These are phyloP conservation scores for Breviolum minutum DNA, from an alignment of 73 alveolate species.

Conservation along the genomic window DNA sequence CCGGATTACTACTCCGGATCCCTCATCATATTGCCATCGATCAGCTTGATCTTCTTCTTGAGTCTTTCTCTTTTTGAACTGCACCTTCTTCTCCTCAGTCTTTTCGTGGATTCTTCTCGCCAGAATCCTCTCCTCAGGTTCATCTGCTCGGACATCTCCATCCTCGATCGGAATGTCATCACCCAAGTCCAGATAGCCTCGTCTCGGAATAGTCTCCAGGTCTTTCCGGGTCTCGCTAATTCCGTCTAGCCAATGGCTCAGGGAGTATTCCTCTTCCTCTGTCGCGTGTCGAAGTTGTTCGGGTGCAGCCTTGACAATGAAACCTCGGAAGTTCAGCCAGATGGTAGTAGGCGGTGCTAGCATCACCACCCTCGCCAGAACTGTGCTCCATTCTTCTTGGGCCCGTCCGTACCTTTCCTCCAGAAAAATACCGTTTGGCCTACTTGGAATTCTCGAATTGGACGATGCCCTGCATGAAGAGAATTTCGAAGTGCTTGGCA, in stretches of 20 bases:
- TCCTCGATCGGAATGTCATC: neutral
- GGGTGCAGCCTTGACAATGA: neutral
- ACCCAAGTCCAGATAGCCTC: neutral
- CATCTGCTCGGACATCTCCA: neutral
- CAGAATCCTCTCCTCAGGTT: neutral
- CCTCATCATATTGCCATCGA: neutral
- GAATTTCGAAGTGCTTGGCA: neutral
- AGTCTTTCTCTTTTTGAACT: neutral
- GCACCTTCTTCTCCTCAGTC: neutral
- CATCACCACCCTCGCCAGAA: conserved; percentile 18
- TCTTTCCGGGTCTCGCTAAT: neutral
- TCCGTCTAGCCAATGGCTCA: neutral
- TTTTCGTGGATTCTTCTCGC: neutral
- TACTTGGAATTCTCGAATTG: neutral
- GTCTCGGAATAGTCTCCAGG: neutral
- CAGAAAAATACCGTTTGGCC: conserved; percentile 19
- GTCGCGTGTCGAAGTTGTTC: neutral
- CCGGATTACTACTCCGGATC: neutral
- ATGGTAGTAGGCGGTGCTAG: neutral
- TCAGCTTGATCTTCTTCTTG: neutral
- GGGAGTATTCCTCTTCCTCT: neutral
- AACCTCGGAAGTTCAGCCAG: neutral
- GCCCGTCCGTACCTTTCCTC: neutral
- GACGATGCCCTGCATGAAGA: neutral
- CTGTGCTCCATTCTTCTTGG: neutral